A percentile compares a stretch with the other conserved stretches of the same genome.
Conservation (phyloP, 495 filamentous ascomycete species). For the Hypoxylon cercidicola region DNA sequence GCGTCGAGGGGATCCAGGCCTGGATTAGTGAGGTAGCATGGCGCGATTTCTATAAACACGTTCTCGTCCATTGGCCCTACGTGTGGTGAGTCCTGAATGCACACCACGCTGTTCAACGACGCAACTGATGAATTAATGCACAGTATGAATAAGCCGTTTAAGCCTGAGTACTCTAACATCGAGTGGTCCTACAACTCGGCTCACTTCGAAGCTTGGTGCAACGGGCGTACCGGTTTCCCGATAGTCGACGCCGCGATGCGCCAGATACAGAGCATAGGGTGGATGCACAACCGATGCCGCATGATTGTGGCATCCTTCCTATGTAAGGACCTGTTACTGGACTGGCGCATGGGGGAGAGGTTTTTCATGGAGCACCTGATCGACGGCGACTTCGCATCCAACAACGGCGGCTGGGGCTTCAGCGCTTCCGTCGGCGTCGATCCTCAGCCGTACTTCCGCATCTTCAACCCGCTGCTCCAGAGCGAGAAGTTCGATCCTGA, state of each 20-base stretch:
- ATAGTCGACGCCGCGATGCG: slow-evolving; percentile 96
- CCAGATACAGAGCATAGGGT: slow-evolving; percentile 74
- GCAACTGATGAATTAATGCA: slow-evolving; percentile 3
- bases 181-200: slow-evolving; percentile 79
- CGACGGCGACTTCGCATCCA: slow-evolving; percentile 92
- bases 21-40: slow-evolving; percentile 94
- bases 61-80: slow-evolving; percentile 87
- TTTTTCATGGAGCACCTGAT: slow-evolving; percentile 91
- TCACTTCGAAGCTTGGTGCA: slow-evolving; percentile 78
- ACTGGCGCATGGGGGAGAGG: slow-evolving; percentile 90
- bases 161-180: slow-evolving; percentile 84
- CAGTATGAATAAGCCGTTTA: slow-evolving; percentile 95
- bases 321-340: slow-evolving; percentile 84
- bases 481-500: slow-evolving; percentile 82
- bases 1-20: slow-evolving; percentile 70
- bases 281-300: slow-evolving; percentile 90
- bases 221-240: slow-evolving; percentile 83
- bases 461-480: slow-evolving; percentile 90
- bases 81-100: slow-evolving; percentile 68
- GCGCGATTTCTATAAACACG: slow-evolving; percentile 94
- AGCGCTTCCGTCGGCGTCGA: slow-evolving; percentile 83
- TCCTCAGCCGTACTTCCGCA: slow-evolving; percentile 90
- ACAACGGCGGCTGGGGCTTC: slow-evolving; percentile 95
- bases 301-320: slow-evolving; percentile 92
- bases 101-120: not conserved